Base-by-base conservation (phyloP, 2,329 filamentous ascomycete genomes). In the Zymoseptoria brevis region DNA sequence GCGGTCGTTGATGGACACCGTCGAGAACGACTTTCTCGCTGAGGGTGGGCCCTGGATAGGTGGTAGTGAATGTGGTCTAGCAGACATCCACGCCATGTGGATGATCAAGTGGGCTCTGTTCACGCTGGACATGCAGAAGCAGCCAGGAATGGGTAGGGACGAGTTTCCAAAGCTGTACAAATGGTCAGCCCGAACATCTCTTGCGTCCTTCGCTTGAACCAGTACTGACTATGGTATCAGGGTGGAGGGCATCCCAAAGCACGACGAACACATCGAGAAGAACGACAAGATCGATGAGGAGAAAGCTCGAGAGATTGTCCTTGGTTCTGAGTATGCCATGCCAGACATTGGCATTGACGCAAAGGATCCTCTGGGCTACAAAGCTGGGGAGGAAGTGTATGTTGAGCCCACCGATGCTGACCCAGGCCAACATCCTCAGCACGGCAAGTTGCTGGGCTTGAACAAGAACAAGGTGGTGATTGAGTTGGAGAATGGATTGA, bases 401-500 rank as follows among this genome's bases (percentile, higher is more conserved):
- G 56, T 67, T 19, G 63, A 63, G 56, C 55, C 64, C 7, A 63
- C 60, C n/a, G 65, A 67, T 57, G 62, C 63, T 6, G 60, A 60
- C 49, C 64, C 64, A 7, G 65, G 62, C 8, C 59, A 62, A 16
- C 54, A 60, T 58, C 65, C 64, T 54, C 63, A 65, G 49, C 54
- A 60, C 9, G 65, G 66, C 6, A 63, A 59, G 53, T 57, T 67
- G 16, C 50, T 70, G 7, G 68, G 65, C 1, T 63, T 66, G 2
- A 62, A 57, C n/a, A 50, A 55, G 21, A 57, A 68, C 35, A 68
- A 71, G 57, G 54, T 67, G 24, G 66, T 71, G 49, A 56, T 72
- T 21, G 68, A 70, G 52, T 55, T 70, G 35, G 68, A 67, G 35
- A 63, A 67, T 61, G 68, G 68, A 9, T 56, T 72, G 21, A 61